A percentile compares a stretch with the other conserved stretches of the same genome.
These are phyloP conservation scores for Fraxinus greggii DNA, from an alignment of 305 asterid species.

Conservation along the genomic window DNA sequence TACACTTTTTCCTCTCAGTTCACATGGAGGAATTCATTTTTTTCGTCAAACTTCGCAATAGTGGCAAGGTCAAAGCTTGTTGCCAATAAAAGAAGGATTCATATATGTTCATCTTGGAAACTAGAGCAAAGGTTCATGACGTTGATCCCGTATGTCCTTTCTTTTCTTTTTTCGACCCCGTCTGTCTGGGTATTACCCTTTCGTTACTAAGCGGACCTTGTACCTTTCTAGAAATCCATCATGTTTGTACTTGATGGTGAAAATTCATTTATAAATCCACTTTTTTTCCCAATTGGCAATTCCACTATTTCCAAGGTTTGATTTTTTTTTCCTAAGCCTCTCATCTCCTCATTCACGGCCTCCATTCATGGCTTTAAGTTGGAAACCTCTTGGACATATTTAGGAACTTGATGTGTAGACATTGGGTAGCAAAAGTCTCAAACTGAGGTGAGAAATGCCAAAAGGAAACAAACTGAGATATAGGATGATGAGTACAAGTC, in stretches of 20 bases:
- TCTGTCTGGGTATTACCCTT: neutral
- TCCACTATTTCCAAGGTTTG: neutral
- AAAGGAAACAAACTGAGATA: neutral
- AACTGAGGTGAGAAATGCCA: neutral
- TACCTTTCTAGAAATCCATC: neutral
- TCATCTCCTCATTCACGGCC: neutral
- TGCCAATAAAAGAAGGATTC: neutral
- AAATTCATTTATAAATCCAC: neutral
- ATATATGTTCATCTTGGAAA: neutral
- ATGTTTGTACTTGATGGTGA: neutral
- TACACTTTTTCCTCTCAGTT: neutral
- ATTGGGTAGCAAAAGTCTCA: neutral
- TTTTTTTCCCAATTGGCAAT: neutral
- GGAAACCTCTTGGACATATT: neutral
- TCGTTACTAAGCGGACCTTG: neutral
- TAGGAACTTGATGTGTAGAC: neutral
- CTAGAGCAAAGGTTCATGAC: neutral
- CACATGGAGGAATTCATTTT: neutral
- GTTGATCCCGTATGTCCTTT: neutral
- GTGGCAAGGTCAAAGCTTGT: neutral
- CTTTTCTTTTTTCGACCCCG: neutral
- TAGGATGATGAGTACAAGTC: neutral
- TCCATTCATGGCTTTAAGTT: neutral
- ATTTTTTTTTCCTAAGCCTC: neutral
- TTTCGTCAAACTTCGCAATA: neutral